phyloP scores from a whole-genome alignment of 2,329 filamentous ascomycete species.

The Pyricularia pennisetigena region DNA sequence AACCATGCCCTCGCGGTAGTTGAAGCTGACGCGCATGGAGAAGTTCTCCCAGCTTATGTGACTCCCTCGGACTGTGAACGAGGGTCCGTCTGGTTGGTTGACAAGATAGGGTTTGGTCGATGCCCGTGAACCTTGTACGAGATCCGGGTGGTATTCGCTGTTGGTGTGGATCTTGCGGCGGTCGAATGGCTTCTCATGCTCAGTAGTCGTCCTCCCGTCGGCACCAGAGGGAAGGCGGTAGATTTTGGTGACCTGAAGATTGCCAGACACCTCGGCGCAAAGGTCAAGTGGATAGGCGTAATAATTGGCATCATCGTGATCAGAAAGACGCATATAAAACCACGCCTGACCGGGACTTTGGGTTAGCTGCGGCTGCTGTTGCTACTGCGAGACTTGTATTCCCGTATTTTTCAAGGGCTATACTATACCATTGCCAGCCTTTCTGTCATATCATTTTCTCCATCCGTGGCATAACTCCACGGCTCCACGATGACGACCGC shows the following conservation, averaged over 20 bases:
- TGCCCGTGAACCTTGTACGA: constrained; percentile 21
- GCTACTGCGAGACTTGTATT: not conserved
- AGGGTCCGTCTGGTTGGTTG: constrained; percentile 10
- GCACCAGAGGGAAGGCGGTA: constrained; percentile 34
- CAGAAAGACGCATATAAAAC: constrained; percentile 28
- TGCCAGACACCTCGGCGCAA: constrained; percentile 38
- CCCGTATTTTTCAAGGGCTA: not conserved
- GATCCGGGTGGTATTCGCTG: constrained; percentile 25
- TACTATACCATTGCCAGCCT: constrained; percentile 36
- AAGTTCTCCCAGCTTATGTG: constrained; percentile 56
- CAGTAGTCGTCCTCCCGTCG: constrained; percentile 25
- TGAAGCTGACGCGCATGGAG: constrained; percentile 60
- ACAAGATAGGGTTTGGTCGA: constrained; percentile 42
- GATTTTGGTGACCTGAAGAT: constrained; percentile 38
- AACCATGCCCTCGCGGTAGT: constrained; percentile 59
- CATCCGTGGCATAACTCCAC: constrained; percentile 46
- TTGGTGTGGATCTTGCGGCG: constrained; percentile 26
- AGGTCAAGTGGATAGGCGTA: constrained; percentile 48
- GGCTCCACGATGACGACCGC: constrained; percentile 38
- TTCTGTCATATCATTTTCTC: constrained; percentile 37
- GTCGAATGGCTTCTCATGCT: constrained; percentile 26
- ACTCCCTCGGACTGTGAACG: constrained; percentile 39
- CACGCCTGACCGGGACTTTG: constrained; percentile 14
- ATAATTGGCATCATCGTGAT: constrained; percentile 40
- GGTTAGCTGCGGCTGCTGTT: not conserved